phyloP scores from a whole-genome alignment of 768 basidiomycete genomes.

The Tricholoma matsutake region DNA sequence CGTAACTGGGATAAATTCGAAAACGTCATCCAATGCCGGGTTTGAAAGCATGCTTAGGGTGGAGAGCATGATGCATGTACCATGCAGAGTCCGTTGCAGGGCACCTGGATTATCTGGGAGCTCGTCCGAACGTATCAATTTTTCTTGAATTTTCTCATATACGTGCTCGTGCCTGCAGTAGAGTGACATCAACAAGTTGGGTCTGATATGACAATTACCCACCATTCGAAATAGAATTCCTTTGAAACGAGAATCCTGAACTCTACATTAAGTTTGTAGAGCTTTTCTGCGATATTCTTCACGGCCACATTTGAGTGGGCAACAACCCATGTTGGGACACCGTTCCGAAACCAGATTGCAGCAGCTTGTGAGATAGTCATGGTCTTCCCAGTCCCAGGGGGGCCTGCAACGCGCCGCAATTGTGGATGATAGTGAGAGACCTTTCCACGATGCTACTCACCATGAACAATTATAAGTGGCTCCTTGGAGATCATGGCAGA shows the following conservation, averaged over 20 bases:
- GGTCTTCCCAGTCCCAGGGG: conserved; percentile 55
- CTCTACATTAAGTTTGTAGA: conserved; percentile 31
- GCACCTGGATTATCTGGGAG: conserved; percentile 26
- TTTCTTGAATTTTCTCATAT: conserved; percentile 31
- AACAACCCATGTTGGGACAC: conserved; percentile 35
- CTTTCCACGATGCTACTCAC: conserved; percentile 16
- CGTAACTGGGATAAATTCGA: conserved; percentile 37
- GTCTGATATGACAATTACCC: conserved; percentile 2
- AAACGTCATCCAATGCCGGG: conserved; percentile 33
- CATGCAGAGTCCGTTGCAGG: conserved; percentile 25
- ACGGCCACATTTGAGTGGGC: conserved; percentile 51
- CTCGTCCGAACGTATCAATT: conserved; percentile 41
- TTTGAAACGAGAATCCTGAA: conserved; percentile 46
- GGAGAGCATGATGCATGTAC: conserved; percentile 37
- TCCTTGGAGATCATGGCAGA: conserved; percentile 30
- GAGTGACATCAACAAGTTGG: background rate
- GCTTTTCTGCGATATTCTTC: conserved; percentile 46
- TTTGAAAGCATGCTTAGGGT: conserved; percentile 52
- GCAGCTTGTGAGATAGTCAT: conserved; percentile 46
- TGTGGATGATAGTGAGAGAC: background rate
- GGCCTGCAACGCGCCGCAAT: conserved; percentile 27
- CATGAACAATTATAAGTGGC: conserved; percentile 38
- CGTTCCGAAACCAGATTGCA: conserved; percentile 28
- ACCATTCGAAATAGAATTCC: conserved; percentile 49
- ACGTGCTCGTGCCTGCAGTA: conserved; percentile 48